phyloP scores from a whole-genome alignment of 1,284 basidiomycete species.

The Puccinia polysora region DNA sequence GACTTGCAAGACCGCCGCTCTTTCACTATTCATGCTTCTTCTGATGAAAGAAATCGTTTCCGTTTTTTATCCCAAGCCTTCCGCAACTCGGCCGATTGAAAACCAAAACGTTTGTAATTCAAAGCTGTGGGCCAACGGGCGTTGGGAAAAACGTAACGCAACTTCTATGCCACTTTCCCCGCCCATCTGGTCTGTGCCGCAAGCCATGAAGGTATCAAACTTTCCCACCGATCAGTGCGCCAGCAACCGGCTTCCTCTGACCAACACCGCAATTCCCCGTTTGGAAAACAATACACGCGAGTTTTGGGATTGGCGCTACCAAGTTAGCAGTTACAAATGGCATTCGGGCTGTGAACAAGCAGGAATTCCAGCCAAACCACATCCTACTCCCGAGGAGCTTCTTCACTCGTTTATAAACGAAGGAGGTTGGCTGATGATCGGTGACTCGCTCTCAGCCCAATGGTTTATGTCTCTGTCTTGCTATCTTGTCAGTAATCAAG shows the following conservation, averaged over 20 bases:
- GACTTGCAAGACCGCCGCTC: neutral
- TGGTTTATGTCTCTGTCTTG: constrained; percentile 42
- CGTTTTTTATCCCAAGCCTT: neutral
- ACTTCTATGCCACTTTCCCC: constrained; percentile 5
- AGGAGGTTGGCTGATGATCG: constrained; percentile 37
- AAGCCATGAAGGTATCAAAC: constrained; percentile 25
- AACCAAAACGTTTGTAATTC: constrained; percentile 8
- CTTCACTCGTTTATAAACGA: constrained; percentile 20
- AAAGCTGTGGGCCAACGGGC: constrained; percentile 22
- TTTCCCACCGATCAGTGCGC: constrained; percentile 24
- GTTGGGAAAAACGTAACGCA: neutral
- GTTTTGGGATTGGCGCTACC: constrained; percentile 33
- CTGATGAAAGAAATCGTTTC: constrained; percentile 9
- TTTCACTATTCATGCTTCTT: neutral
- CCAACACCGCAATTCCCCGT: constrained; percentile 26
- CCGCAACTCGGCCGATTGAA: neutral
- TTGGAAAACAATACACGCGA: constrained; percentile 25
- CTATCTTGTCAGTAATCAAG: constrained; percentile 12
- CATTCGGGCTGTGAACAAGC: constrained; percentile 25
- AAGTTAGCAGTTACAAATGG: constrained; percentile 36
- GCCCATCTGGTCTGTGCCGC: neutral
- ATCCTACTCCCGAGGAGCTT: constrained; percentile 17
- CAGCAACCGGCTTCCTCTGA: constrained; percentile 32
- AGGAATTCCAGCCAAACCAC: constrained; percentile 19
- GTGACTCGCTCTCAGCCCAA: constrained; percentile 37